Conservation (phyloP, 2,329 filamentous ascomycete genomes). For the Diaporthe sp. region DNA sequence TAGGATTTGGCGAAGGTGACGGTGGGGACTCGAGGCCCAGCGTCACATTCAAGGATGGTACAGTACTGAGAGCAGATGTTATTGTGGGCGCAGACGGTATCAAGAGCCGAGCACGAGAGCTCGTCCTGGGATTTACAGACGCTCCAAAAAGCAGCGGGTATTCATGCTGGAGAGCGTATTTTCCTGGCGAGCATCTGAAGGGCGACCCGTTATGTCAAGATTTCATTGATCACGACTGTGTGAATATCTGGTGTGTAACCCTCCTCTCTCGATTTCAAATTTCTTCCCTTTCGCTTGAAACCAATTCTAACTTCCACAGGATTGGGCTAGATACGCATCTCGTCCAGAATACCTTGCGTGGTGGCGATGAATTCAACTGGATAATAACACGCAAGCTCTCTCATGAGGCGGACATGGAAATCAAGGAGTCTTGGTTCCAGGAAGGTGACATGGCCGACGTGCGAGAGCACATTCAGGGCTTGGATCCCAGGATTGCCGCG, state of each 20-base stretch:
- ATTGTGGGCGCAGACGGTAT: constrained; percentile 66
- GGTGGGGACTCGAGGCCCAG: constrained; percentile 42
- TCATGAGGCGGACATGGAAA: constrained; percentile 57
- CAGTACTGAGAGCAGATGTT: constrained; percentile 57
- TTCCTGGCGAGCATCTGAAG: constrained; percentile 51
- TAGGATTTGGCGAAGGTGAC: constrained; percentile 51
- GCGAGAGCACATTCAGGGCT: constrained; percentile 49
- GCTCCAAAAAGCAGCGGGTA: constrained; percentile 66
- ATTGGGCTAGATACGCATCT: constrained; percentile 58
- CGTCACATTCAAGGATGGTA: constrained; percentile 51
- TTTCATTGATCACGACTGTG: constrained; percentile 57
- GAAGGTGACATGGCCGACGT: constrained; percentile 61
- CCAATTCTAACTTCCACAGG: constrained; percentile 40
- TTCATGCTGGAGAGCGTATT: constrained; percentile 64
- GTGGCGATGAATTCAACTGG: constrained; percentile 60
- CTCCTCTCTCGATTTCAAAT: constrained; percentile 21
- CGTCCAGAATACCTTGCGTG: constrained; percentile 57
- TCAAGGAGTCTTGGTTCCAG: constrained; percentile 61
- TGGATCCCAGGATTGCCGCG: constrained; percentile 59
- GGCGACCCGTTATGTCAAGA: constrained; percentile 52
- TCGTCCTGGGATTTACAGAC: constrained; percentile 65
- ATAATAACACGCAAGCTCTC: constrained; percentile 58
- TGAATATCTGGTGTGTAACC: constrained; percentile 53
- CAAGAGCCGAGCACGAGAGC: constrained; percentile 61
- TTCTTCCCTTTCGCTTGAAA: neutral